These are phyloP conservation scores for Erysiphe pulchra DNA, from an alignment of 2,329 filamentous ascomycete genomes.

Conservation along the genomic window DNA sequence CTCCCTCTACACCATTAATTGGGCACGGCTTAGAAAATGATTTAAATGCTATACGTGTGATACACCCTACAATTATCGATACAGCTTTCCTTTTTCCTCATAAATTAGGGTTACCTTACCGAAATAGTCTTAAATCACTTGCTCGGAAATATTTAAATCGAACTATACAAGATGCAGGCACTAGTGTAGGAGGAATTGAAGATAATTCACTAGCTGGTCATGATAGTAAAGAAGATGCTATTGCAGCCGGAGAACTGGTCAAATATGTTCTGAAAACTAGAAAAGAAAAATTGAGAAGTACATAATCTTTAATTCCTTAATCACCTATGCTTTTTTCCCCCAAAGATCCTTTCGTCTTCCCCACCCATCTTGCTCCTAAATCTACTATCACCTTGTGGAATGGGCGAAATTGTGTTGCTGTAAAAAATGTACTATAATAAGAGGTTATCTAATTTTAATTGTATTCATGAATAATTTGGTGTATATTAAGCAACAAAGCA, in stretches of 20 bases:
- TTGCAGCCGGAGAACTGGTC: conserved; percentile 69
- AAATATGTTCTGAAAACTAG: conserved; percentile 40
- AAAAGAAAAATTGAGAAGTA: conserved; percentile 26
- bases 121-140: conserved; percentile 53
- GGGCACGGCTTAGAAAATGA: conserved; percentile 94
- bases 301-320: background rate
- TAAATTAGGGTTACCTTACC: conserved; percentile 45
- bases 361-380: no score
- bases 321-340: no score
- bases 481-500: no score
- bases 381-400: no score
- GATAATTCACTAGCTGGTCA: conserved; percentile 28
- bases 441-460: no score
- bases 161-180: conserved; percentile 47
- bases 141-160: conserved; percentile 42
- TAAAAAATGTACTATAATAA: no score
- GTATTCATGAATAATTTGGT: no score
- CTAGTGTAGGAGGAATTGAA: conserved; percentile 7
- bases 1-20: conserved; percentile 57
- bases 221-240: conserved; percentile 78
- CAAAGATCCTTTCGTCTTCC: no score
- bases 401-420: no score
- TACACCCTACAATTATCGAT: conserved; percentile 68
- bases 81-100: conserved; percentile 70
- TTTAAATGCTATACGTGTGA: conserved; percentile 58